Conservation (phyloP, 257 asterid genomes). For the Knoxia roxburghii region DNA sequence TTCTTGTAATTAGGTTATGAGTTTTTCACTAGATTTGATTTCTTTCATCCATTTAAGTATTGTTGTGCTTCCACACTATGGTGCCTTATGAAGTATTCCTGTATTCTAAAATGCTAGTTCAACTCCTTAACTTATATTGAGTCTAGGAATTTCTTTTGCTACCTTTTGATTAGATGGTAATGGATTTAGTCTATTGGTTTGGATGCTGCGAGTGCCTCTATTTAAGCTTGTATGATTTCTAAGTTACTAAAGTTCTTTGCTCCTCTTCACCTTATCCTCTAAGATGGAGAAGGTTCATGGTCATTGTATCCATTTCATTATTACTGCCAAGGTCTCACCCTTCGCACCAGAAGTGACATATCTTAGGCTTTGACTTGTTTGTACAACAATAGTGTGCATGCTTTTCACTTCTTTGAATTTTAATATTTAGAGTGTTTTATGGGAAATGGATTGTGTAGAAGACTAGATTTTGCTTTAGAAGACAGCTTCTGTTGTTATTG, state of each 20-base stretch:
- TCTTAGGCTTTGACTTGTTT: neutral
- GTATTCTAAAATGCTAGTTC: neutral
- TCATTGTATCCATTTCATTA: neutral
- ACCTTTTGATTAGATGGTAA: neutral
- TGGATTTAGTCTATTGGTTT: neutral
- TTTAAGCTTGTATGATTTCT: neutral
- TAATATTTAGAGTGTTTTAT: neutral
- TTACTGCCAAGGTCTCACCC: neutral
- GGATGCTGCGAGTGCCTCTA: neutral
- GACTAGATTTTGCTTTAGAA: constrained; percentile 4
- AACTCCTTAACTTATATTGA: neutral
- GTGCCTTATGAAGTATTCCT: neutral
- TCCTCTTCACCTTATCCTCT: neutral
- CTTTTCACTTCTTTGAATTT: neutral
- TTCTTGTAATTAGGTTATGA: constrained; percentile 78
- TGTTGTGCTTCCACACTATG: neutral
- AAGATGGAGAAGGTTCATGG: too few species aligned
- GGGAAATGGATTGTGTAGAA: neutral
- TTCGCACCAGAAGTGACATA: neutral
- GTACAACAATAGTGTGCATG: neutral
- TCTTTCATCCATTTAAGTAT: neutral
- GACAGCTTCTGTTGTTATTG: neutral
- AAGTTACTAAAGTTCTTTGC: neutral
- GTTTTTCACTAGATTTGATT: constrained; percentile 5
- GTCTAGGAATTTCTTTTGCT: neutral